Evolutionary conservation across 495 filamentous ascomycete genomes (phyloP), one percentile per base, ranked within the genome.

Genomic region (Lichina pygmaea): DNA sequence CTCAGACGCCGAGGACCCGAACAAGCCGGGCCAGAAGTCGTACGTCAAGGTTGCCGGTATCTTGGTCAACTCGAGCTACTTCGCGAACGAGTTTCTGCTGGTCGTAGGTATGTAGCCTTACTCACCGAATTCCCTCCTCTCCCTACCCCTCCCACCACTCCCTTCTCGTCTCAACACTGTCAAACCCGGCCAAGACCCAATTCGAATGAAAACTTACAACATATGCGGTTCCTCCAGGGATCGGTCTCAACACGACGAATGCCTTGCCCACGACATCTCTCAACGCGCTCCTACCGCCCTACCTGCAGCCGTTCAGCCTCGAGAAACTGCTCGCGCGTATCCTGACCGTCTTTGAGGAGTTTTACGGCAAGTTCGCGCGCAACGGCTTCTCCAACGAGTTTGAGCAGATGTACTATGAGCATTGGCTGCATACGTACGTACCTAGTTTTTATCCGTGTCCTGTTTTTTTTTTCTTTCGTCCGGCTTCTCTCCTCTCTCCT

Each of bases 31-130:
- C 31, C 60, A 70, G 32, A 66, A 72, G 34, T 57, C 66, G 10
- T 91, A 83, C 55, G 75, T 85, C 50, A 99, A 99, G 53, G 86
- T 99, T 43, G 83, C 79, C 53, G 89, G 89, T 10, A 93, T 94
- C 49, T 68, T 99, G 0, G 78, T 93, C 34, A 92, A 93, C 60
- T 91, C 82, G 45, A 74, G 73, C 47, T 95, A 81, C 59, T 70
- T 71, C 33, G 63, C 66, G 11, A 75, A 73, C 9, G 71, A 78
- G 52, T 95, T 89, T 63, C 77, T 83, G 46, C 72, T 92, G 24
- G 83, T 95, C 32, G 69, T 85, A 1, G 48, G 48, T 49, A 49
- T 0, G 48, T 48, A 24, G 31, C 8, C 41, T 1, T 34, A 17
- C 44, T 34, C 0, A 8, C 43, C 8, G 8, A 4, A 37, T 12